A percentile compares a stretch with the other conserved stretches of the same genome.
These are phyloP conservation scores for Candida saitoana DNA, from an alignment of 805 yeast genomes.

Conservation along the genomic window DNA sequence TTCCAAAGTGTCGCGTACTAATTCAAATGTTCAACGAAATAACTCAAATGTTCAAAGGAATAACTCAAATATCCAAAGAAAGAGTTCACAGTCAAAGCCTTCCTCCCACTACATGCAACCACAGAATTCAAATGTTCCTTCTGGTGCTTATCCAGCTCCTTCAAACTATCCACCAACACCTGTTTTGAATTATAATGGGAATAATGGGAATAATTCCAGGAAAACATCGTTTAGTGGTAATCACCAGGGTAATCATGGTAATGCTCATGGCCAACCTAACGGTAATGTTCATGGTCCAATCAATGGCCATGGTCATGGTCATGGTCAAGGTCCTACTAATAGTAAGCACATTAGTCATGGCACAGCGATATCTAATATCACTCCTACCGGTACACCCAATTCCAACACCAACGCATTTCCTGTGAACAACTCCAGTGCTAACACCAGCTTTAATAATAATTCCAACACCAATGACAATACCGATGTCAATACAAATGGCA, in stretches of 20 bases:
- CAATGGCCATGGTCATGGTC: not conserved
- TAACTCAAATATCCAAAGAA: not conserved
- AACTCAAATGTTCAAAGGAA: not conserved
- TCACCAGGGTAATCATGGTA: not conserved
- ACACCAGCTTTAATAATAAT: too few relatives aligned
- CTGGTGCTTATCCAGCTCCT: not conserved
- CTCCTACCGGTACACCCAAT: not conserved
- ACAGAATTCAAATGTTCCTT: not conserved
- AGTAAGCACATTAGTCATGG: not conserved
- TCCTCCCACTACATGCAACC: not conserved
- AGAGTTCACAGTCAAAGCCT: not conserved
- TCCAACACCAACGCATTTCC: not conserved
- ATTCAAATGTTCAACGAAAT: not conserved
- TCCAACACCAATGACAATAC: not conserved
- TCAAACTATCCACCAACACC: not conserved
- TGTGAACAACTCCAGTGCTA: not conserved
- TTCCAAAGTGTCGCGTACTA: not conserved
- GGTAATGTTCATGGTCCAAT: too few relatives aligned
- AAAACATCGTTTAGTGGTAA: not conserved
- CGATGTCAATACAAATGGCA: not conserved
- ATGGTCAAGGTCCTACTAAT: not conserved
- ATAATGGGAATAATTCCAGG: not conserved
- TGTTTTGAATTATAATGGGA: not conserved
- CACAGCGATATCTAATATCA: not conserved
- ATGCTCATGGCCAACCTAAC: not conserved